Base-by-base conservation (phyloP, 768 basidiomycete species). In the Paxillus ammoniavirescens region DNA sequence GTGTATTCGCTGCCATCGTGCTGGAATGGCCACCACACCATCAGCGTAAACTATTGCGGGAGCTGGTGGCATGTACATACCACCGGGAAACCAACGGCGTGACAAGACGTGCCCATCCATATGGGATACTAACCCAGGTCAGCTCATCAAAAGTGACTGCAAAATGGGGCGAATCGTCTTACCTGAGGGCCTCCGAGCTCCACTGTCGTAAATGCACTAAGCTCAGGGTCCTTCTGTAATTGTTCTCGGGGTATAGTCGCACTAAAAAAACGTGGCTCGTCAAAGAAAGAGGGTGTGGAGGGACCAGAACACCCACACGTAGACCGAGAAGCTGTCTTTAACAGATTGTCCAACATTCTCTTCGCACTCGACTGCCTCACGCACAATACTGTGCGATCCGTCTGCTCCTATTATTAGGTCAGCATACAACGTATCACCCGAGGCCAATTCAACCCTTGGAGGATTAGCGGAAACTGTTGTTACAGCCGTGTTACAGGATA, bases 321-420 rank as follows among this genome's bases (percentile, higher is more conserved):
- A 82, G 58, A 79, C 68, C 8, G 60, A 61, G 45, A 61, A 54
- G 43, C 70, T 71, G 55, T 67, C 18, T 44, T 59, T 40, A 49
- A 56, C 53, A 43, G 61, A 61, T 10, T 48, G 55, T 4, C 60
- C 52, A 5, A 60, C 52, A 44, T 65, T 62, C 28, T 69, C 68
- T 21, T 65, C 59, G 26, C 65, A 61, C 4, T 65, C 67, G 30
- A 74, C 57, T 5, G 77, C 59, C 10, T 69, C 52, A 13, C 63
- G 61, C 17, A 74, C 67, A n/a, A 77, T 23, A 18, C 81, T 80
- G 35, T 69, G 61, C 41, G 73, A 69, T 6, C 84, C 83, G 65
- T 86, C 84, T 13, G 83, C 84, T 21, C 80, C 83, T 13, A 84
- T 73, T 33, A 84, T 67, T 38, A 84, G 53, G 63, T 85, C 82